phyloP scores from a whole-genome alignment of 1,284 basidiomycete species.

The Trichosporon coremiiforme region DNA sequence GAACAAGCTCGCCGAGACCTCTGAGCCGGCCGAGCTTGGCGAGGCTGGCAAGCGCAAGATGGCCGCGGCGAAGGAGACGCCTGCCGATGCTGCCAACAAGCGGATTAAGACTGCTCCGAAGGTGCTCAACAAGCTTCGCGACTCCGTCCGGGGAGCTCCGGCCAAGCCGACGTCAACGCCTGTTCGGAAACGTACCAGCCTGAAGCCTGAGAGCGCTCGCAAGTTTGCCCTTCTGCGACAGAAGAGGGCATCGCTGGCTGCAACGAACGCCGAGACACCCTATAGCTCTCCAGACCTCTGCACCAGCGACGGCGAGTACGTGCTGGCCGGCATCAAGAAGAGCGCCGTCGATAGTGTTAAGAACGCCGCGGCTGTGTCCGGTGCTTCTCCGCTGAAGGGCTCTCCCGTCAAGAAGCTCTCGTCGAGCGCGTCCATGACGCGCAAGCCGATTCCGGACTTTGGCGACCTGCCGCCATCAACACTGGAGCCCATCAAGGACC shows the following conservation, averaged over 20 bases:
- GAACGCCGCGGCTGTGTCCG: neutral
- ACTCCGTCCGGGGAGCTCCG: neutral
- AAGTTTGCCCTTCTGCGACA: slow-evolving; percentile 15
- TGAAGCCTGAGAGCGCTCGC: slow-evolving; percentile 15
- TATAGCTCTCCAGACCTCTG: neutral
- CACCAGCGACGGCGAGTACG: slow-evolving; percentile 8
- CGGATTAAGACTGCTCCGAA: slow-evolving; percentile 7
- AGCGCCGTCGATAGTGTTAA: neutral
- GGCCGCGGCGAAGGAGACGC: neutral
- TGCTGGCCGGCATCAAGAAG: slow-evolving; percentile 4
- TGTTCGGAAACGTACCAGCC: slow-evolving; percentile 1
- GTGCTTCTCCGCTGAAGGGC: neutral
- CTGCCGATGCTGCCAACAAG: slow-evolving; percentile 7
- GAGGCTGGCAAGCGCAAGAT: slow-evolving; percentile 24
- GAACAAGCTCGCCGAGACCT: neutral
- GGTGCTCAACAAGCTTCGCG: slow-evolving; percentile 6
- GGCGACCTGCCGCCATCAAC: slow-evolving; percentile 18
- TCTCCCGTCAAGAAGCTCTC: neutral
- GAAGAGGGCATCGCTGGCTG: slow-evolving; percentile 8
- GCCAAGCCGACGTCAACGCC: neutral
- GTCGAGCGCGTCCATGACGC: neutral
- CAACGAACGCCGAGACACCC: neutral
- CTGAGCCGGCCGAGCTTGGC: neutral
- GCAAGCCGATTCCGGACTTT: slow-evolving; percentile 23
- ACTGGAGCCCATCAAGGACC: slow-evolving; percentile 28